Base-by-base conservation (phyloP, 2,329 filamentous ascomycete genomes). In the Fusarium sublunatum region DNA sequence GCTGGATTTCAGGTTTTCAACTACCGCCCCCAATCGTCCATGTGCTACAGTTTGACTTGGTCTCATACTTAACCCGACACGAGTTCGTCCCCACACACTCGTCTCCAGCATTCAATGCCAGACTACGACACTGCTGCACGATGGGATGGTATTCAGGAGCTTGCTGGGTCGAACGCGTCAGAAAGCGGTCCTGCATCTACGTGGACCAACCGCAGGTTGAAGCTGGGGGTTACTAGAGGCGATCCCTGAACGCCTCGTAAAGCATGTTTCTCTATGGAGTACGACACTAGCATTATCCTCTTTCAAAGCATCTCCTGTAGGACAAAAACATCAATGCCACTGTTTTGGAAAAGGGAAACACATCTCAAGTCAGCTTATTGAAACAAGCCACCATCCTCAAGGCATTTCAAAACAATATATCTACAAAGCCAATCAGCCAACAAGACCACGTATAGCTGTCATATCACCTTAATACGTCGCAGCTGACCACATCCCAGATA, bases 201-300 rank as follows among this genome's bases (percentile, higher is more conserved):
- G 66, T 66, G 58, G 64, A 36, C 67, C 67, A 69, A 69, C 61
- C 48, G 61, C 56, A 57, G 53, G 55, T 44, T 46, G 54, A 58
- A 29, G 45, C 31, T 54, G 38, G 35, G 19, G 47, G 47, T 44
- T 43, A 50, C 47, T 40, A 29, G 40, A 61, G 32, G 38, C 46
- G 51, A 65, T 65, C 55, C 58, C 65, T 58, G 53, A 61, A 59
- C 53, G 41, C 42, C 45, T 47, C 44, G 10, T 32, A 12, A 29
- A 51, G 15, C 24, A 36, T 31, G 12, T 26, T 26, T 42, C 22
- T 54, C 28, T 26, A 8, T 11, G 9, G 28, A 8, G 32, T n/a
- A 12, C 19, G 19, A 19, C 19, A 19, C 11, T n/a, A n/a, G n/a
- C 10, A 29, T 29, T 31, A 12, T 31, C 10, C 9, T 12, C 8